Percentiles rank a stretch among this genome's conserved stretches.
phyloP scores from a whole-genome alignment of 768 basidiomycete genomes.

The Coprinopsis strossmayeri region DNA sequence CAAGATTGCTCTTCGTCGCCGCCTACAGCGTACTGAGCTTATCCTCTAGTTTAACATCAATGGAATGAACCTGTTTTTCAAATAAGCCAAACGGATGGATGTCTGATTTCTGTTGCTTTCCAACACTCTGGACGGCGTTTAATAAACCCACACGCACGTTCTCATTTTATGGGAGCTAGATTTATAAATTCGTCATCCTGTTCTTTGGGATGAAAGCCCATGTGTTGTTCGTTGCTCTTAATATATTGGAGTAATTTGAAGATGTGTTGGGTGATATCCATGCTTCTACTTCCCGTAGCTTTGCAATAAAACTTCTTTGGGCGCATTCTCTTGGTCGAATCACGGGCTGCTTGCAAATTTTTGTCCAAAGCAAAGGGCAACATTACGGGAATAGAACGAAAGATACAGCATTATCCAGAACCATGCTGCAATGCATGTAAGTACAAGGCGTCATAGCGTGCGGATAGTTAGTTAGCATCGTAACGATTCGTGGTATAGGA shows the following conservation, averaged over 20 bases:
- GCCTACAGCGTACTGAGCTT: too few relatives aligned
- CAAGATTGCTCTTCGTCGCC: too few relatives aligned
- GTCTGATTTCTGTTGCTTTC: conserved; percentile 50
- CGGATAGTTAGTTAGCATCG: too few relatives aligned
- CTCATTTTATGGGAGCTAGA: conserved; percentile 98
- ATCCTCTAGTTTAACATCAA: too few relatives aligned
- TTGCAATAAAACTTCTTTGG: not conserved
- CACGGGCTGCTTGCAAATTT: too few relatives aligned
- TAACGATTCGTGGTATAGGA: not conserved
- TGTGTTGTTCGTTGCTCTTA: conserved; percentile 19
- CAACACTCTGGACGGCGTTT: conserved; percentile 94
- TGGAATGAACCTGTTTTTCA: conserved; percentile 5
- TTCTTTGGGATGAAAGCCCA: conserved; percentile 18
- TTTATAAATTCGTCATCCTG: conserved; percentile 14
- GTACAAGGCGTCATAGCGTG: too few relatives aligned
- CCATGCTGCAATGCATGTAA: too few relatives aligned
- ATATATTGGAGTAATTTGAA: conserved; percentile 12
- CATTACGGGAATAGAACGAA: too few relatives aligned
- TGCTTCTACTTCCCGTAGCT: not conserved
- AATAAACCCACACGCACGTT: conserved; percentile 62
- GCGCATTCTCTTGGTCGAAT: too few relatives aligned
- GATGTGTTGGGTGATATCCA: conserved; percentile 22
- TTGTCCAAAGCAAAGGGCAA: not conserved
- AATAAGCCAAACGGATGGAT: not conserved
- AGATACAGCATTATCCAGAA: too few relatives aligned